Evolutionary conservation across 176 grass and related monocot species (phyloP).

Genomic region (Zoysia pacifica): DNA sequence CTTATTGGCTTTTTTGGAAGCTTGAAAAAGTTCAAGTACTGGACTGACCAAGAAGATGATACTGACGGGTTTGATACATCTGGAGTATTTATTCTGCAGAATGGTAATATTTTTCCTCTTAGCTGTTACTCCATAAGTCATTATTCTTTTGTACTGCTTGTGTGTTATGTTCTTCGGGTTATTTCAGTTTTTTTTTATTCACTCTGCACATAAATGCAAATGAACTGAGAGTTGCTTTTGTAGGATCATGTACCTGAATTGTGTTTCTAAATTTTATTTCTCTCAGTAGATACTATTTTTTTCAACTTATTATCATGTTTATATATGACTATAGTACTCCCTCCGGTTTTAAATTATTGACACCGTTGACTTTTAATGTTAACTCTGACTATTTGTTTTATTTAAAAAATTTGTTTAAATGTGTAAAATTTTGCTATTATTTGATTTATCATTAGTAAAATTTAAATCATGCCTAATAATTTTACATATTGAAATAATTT

Average conservation of each 20-base stretch:
- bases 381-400: too few relatives aligned
- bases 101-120: conserved; percentile 50
- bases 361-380: too few relatives aligned
- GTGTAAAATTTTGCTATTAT: too few relatives aligned
- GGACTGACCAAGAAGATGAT: conserved; percentile 68
- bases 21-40: conserved; percentile 84
- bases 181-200: conserved; percentile 1
- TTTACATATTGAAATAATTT: too few relatives aligned
- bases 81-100: conserved; percentile 84
- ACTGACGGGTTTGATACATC: conserved; percentile 80
- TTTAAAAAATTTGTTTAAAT: too few relatives aligned
- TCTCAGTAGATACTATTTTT: not conserved
- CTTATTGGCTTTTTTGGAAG: conserved; percentile 73
- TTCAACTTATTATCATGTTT: not conserved
- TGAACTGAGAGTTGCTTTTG: not conserved
- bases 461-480: too few relatives aligned
- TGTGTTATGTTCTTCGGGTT: not conserved
- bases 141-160: not conserved
- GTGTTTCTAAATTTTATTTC: conserved; percentile 10
- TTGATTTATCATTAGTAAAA: too few relatives aligned
- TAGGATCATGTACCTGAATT: not conserved
- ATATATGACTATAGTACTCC: too few relatives aligned
- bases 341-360: too few relatives aligned
- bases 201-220: not conserved
- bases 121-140: not conserved